Conservation (phyloP, 75 land plant genomes). For the Picea sitchensis region DNA sequence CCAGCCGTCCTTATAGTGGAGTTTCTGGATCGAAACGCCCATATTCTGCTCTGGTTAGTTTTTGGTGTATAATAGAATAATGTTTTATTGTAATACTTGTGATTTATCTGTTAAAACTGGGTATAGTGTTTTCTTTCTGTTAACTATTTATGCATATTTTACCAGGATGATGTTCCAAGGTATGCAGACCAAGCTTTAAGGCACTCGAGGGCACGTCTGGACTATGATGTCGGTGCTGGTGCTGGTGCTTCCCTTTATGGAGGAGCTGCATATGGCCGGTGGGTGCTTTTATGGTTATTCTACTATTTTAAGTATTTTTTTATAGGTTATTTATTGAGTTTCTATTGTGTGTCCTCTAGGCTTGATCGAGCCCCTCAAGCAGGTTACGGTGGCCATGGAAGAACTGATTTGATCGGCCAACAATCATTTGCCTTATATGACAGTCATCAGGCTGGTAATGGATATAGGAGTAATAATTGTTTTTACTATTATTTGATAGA, state of each 20-base stretch:
- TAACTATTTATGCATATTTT: background rate
- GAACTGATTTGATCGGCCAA: background rate
- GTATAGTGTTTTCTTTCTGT: background rate
- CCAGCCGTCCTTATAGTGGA: slow-evolving; percentile 5
- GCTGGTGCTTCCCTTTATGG: slow-evolving; percentile 7
- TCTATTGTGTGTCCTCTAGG: background rate
- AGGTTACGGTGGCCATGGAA: background rate
- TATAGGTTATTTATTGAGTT: background rate
- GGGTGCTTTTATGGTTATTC: background rate
- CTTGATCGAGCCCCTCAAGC: background rate
- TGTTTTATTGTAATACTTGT: background rate
- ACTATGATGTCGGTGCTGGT: background rate
- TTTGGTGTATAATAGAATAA: background rate
- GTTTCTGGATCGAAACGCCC: slow-evolving; percentile 17
- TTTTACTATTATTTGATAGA: background rate
- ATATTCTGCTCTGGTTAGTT: slow-evolving; percentile 14
- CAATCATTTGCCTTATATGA: background rate
- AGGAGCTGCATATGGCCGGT: background rate
- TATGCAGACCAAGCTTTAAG: background rate
- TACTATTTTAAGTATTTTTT: background rate
- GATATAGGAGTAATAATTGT: background rate
- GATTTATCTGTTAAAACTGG: background rate
- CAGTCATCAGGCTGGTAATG: background rate
- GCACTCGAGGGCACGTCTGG: background rate
- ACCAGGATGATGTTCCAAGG: slow-evolving; percentile 10